phyloP scores from a whole-genome alignment of 345 rosid genomes.

The Anacardium occidentale region DNA sequence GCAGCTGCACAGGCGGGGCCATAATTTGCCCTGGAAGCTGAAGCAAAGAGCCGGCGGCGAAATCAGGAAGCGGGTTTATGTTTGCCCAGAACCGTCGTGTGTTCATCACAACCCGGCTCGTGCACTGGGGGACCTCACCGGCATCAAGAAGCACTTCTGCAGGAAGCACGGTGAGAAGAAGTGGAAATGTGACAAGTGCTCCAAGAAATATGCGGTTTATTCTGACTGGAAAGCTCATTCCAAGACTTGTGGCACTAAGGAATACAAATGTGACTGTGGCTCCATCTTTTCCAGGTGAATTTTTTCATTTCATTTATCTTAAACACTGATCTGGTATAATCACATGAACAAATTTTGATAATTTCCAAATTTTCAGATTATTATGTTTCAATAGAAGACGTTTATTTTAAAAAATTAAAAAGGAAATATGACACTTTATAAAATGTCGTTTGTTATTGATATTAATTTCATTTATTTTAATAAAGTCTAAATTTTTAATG shows the following conservation, averaged over 20 bases:
- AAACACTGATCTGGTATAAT: too few species aligned
- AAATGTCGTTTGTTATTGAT: too few species aligned
- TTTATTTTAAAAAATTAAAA: too few species aligned
- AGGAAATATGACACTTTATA: too few species aligned
- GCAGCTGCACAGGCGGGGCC: conserved; percentile 32
- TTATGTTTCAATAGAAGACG: too few species aligned
- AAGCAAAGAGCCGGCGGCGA: conserved; percentile 28
- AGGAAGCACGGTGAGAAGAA: conserved; percentile 73
- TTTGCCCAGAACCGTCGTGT: conserved; percentile 60
- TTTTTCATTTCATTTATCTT: not conserved
- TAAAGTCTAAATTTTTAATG: too few species aligned
- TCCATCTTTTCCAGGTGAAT: conserved; percentile 54
- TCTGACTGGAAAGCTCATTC: conserved; percentile 76
- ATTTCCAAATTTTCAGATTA: too few species aligned
- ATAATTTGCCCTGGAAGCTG: conserved; percentile 44
- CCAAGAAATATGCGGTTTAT: conserved; percentile 60
- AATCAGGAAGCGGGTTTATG: conserved; percentile 48
- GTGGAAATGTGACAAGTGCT: conserved; percentile 65
- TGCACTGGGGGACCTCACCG: conserved; percentile 67
- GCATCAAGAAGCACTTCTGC: conserved; percentile 69
- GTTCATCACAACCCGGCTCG: conserved; percentile 66
- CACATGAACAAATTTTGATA: too few species aligned
- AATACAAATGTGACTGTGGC: conserved; percentile 68
- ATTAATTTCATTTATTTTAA: too few species aligned
- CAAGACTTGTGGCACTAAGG: conserved; percentile 66